phyloP scores from a whole-genome alignment of 2,329 filamentous ascomycete genomes.

The Botrytis sinoallii region DNA sequence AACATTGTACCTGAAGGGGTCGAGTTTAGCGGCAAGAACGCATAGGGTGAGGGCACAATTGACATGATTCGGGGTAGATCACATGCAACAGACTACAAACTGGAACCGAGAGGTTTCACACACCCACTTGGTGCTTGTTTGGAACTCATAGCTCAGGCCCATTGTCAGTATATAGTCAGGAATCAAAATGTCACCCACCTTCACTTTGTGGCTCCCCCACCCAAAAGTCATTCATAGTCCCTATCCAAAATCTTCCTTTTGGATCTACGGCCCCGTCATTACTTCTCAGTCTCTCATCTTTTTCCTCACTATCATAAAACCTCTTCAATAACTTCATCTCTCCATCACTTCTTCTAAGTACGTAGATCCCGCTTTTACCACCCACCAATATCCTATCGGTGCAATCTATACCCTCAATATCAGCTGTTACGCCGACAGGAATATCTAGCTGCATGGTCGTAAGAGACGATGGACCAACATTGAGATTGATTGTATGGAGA shows the following conservation, averaged over 20 bases:
- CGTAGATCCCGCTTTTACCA: conserved; percentile 78
- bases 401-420: conserved; percentile 65
- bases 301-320: conserved; percentile 42
- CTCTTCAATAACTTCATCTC: conserved; percentile 52
- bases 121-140: neutral
- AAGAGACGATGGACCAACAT: conserved; percentile 46
- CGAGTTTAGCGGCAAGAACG: neutral
- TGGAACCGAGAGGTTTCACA: neutral
- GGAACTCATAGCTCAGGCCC: neutral
- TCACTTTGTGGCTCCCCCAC: conserved; percentile 39
- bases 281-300: conserved; percentile 52
- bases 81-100: neutral
- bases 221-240: conserved; percentile 77
- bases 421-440: conserved; percentile 66
- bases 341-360: conserved; percentile 63
- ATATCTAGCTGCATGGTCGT: conserved; percentile 48
- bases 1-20: conserved; percentile 61
- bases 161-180: neutral
- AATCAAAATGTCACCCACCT: conserved; percentile 31
- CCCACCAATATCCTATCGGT: conserved; percentile 69
- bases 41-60: neutral
- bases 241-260: conserved; percentile 79
- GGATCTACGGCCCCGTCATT: conserved; percentile 85
- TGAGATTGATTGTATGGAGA: conserved; percentile 68
- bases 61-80: neutral